phyloP scores from a whole-genome alignment of 352 stramenopile species.

The Phytopythium mirpurense region DNA sequence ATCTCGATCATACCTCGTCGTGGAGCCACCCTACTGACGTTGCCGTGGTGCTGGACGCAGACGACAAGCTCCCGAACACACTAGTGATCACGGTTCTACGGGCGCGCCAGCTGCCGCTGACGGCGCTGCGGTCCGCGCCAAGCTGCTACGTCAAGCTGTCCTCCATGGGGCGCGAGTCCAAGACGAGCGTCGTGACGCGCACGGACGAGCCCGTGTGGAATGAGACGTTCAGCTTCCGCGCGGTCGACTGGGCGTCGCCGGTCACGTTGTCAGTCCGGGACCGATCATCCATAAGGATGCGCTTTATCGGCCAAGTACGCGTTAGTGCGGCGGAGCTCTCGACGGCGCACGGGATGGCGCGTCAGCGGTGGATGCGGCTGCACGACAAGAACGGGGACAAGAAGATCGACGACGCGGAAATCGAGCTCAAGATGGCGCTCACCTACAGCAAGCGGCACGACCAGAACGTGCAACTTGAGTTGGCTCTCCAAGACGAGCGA shows the following conservation, averaged over 20 bases:
- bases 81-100: constrained; percentile 70
- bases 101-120: constrained; percentile 39
- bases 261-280: constrained; percentile 67
- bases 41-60: constrained; percentile 9
- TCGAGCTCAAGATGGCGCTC: constrained; percentile 68
- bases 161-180: constrained; percentile 55
- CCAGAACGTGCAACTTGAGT: constrained; percentile 19
- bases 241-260: constrained; percentile 54
- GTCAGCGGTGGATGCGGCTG: constrained; percentile 53
- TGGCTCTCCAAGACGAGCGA: constrained; percentile 9
- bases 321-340: constrained; percentile 54
- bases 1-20: too few relatives aligned
- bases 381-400: constrained; percentile 40
- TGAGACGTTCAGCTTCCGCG: constrained; percentile 71
- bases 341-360: constrained; percentile 47
- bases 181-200: constrained; percentile 65
- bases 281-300: constrained; percentile 69
- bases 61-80: constrained; percentile 66
- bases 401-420: constrained; percentile 29
- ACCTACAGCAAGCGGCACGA: constrained; percentile 68
- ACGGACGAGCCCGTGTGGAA: constrained; percentile 67
- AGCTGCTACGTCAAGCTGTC: constrained; percentile 75
- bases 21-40: too few relatives aligned
- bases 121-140: constrained; percentile 45
- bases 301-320: constrained; percentile 55